These are phyloP conservation scores for Bipolaris cookei DNA, from an alignment of 2,329 filamentous ascomycete genomes.

Conservation along the genomic window DNA sequence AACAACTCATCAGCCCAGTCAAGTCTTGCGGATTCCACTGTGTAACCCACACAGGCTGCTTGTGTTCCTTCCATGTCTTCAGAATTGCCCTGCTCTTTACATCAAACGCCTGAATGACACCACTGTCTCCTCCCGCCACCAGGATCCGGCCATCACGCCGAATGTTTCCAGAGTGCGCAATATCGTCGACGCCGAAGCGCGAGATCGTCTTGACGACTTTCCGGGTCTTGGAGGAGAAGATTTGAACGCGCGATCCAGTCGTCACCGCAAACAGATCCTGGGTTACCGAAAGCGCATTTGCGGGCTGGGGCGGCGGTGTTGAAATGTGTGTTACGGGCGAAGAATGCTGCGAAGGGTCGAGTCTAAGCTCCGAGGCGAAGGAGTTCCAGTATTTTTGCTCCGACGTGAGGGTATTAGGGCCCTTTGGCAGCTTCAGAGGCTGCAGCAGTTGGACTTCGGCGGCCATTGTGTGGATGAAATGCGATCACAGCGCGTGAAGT, in stretches of 20 bases:
- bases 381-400: slow-evolving; percentile 97
- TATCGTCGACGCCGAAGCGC: slow-evolving; percentile 78
- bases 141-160: slow-evolving; percentile 86
- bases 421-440: slow-evolving; percentile 81
- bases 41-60: slow-evolving; percentile 90
- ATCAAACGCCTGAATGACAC: slow-evolving; percentile 94
- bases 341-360: slow-evolving; percentile 83
- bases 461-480: slow-evolving; percentile 66
- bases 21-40: slow-evolving; percentile 89
- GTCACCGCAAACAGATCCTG: slow-evolving; percentile 87
- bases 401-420: slow-evolving; percentile 81
- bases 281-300: slow-evolving; percentile 45
- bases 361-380: slow-evolving; percentile 88
- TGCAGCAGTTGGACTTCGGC: slow-evolving; percentile 81
- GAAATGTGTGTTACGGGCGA: slow-evolving; percentile 92
- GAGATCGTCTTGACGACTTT: slow-evolving; percentile 94
- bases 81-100: slow-evolving; percentile 87
- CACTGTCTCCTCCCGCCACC: slow-evolving; percentile 88
- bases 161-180: slow-evolving; percentile 87
- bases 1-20: slow-evolving; percentile 85
- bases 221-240: slow-evolving; percentile 89
- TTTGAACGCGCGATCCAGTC: slow-evolving; percentile 89
- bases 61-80: slow-evolving; percentile 93
- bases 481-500: slow-evolving; percentile 22
- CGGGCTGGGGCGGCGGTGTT: slow-evolving; percentile 60